Evolutionary conservation across 768 basidiomycete genomes (phyloP).

Genomic region (Russula abietina): DNA sequence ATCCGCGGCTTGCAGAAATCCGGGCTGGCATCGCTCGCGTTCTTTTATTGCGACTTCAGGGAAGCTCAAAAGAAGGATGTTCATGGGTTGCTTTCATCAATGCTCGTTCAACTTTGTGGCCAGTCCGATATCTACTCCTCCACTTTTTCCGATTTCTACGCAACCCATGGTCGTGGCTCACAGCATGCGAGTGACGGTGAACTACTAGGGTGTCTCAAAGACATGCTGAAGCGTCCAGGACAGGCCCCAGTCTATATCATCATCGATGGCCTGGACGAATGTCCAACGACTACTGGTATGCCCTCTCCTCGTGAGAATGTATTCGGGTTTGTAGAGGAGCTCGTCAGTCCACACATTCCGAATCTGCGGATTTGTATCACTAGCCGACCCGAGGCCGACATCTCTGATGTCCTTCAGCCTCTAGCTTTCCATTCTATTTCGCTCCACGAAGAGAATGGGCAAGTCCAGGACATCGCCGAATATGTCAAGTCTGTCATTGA

Average conservation of each 20-base stretch:
- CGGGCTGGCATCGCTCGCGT: too few relatives aligned
- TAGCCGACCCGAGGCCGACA: constrained; percentile 4
- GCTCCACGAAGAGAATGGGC: background rate
- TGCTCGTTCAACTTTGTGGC: too few relatives aligned
- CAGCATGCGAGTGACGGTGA: background rate
- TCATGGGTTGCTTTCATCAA: too few relatives aligned
- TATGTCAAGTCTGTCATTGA: background rate
- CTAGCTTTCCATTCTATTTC: background rate
- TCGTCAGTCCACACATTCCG: background rate
- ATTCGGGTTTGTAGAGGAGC: background rate
- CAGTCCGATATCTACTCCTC: too few relatives aligned
- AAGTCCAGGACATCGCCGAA: background rate
- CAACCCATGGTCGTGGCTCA: too few relatives aligned
- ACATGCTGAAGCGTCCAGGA: background rate
- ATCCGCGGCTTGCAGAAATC: too few relatives aligned
- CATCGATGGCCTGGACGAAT: constrained; percentile 4
- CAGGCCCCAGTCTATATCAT: background rate
- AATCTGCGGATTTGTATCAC: constrained; percentile 4
- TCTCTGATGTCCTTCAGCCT: background rate
- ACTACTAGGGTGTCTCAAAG: background rate
- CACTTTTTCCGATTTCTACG: too few relatives aligned
- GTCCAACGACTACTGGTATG: background rate
- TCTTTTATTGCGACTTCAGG: too few relatives aligned
- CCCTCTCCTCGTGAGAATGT: background rate
- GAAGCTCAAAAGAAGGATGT: too few relatives aligned